A percentile compares a stretch with the other conserved stretches of the same genome.
phyloP scores from a whole-genome alignment of 2,329 filamentous ascomycete genomes.

The Fusarium foetens region DNA sequence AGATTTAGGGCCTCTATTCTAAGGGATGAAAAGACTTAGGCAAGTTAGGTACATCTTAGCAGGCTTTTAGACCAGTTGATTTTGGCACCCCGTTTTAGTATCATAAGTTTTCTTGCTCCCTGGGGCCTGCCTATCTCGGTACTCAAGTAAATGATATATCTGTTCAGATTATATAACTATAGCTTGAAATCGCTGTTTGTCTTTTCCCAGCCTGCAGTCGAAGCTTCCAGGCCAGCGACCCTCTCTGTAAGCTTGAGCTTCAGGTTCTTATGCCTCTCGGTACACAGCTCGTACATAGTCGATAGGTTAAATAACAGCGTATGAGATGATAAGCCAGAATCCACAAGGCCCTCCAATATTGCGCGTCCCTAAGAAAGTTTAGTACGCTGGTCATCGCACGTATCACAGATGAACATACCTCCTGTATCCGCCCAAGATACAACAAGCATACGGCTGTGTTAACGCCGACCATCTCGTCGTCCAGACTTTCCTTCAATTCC shows the following conservation, averaged over 20 bases:
- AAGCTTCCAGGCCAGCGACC: conserved; percentile 69
- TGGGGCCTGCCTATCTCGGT: background rate
- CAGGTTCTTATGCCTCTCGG: conserved; percentile 74
- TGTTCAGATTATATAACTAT: conserved; percentile 47
- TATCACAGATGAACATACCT: conserved; percentile 59
- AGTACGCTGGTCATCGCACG: background rate
- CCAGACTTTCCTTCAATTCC: conserved; percentile 53
- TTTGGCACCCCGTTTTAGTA: background rate
- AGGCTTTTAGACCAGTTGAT: background rate
- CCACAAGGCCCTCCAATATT: conserved; percentile 73
- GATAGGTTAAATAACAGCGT: conserved; percentile 88
- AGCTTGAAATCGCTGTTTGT: conserved; percentile 81
- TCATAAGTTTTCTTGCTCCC: background rate
- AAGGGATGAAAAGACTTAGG: background rate
- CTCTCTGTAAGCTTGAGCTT: conserved; percentile 79
- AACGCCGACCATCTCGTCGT: conserved; percentile 77
- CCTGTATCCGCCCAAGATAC: conserved; percentile 80
- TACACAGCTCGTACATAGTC: conserved; percentile 92
- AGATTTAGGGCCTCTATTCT: background rate
- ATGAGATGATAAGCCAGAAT: conserved; percentile 73
- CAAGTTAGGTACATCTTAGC: background rate
- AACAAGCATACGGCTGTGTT: conserved; percentile 87
- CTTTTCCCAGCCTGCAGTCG: conserved; percentile 74
- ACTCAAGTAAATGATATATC: background rate
- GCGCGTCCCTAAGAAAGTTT: conserved; percentile 64